A percentile compares a stretch with the other conserved stretches of the same genome.
Evolutionary conservation across 257 asterid genomes (phyloP).

Genomic region (Fraxinus excelsior): DNA sequence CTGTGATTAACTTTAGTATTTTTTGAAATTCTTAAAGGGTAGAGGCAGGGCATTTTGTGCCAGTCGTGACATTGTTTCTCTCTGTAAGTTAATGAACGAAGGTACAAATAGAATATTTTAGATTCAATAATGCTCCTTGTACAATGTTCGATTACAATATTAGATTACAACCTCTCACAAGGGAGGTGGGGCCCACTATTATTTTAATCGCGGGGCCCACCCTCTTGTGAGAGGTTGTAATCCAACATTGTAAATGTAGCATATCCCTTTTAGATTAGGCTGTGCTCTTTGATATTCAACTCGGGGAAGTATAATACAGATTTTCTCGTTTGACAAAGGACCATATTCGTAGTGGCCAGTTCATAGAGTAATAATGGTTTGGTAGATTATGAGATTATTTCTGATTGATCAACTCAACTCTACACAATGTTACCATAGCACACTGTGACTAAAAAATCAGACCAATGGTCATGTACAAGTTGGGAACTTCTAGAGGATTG

Average conservation of each 20-base stretch:
- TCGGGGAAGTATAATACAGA: background rate
- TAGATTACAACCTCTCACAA: too few relatives aligned
- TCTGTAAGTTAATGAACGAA: conserved; percentile 53
- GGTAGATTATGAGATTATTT: background rate
- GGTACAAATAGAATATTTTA: too few relatives aligned
- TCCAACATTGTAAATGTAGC: too few relatives aligned
- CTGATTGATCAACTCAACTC: background rate
- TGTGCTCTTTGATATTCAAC: background rate
- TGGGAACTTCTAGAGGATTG: background rate
- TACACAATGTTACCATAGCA: background rate
- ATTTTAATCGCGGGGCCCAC: too few relatives aligned
- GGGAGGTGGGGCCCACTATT: too few relatives aligned
- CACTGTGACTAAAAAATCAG: background rate
- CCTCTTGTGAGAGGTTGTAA: too few relatives aligned
- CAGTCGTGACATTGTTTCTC: conserved; percentile 86
- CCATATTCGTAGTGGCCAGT: background rate
- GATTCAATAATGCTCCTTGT: too few relatives aligned
- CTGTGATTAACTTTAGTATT: conserved; percentile 26
- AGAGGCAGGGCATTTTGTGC: conserved; percentile 89
- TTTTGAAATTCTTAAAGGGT: conserved; percentile 66
- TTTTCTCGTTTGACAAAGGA: background rate
- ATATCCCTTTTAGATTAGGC: background rate
- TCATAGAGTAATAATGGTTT: background rate
- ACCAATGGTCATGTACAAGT: background rate
- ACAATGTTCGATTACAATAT: too few relatives aligned